phyloP scores from a whole-genome alignment of 1,284 basidiomycete species.

The Ustilago xerochloae region DNA sequence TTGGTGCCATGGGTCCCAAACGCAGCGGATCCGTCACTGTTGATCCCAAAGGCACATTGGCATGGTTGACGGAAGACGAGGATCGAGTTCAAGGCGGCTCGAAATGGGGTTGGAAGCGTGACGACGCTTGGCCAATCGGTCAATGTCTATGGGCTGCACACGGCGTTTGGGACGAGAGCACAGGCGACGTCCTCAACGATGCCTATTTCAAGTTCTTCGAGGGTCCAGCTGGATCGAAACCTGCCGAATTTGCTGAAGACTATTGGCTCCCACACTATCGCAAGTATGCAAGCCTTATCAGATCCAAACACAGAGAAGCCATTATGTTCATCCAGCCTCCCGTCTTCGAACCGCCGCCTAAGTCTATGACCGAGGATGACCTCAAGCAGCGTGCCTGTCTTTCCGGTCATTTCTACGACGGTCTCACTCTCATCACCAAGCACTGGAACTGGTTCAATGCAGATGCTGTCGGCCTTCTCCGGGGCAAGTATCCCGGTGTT shows the following conservation, averaged over 20 bases:
- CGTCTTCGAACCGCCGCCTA: slow-evolving; percentile 82
- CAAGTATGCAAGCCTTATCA: slow-evolving; percentile 76
- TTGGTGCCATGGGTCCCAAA: slow-evolving; percentile 82
- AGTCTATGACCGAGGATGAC: slow-evolving; percentile 71
- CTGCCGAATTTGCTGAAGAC: slow-evolving; percentile 77
- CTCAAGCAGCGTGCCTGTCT: slow-evolving; percentile 80
- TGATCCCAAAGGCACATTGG: slow-evolving; percentile 79
- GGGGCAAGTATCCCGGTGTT: slow-evolving; percentile 80
- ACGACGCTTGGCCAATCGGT: slow-evolving; percentile 81
- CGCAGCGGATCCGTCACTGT: slow-evolving; percentile 79
- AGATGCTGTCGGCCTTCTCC: slow-evolving; percentile 76
- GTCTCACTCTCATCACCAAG: slow-evolving; percentile 74
- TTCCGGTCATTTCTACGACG: slow-evolving; percentile 94
- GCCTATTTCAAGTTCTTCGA: slow-evolving; percentile 77
- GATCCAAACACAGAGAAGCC: slow-evolving; percentile 80
- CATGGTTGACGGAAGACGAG: slow-evolving; percentile 59
- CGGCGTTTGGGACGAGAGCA: slow-evolving; percentile 85
- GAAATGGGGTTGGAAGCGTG: slow-evolving; percentile 83
- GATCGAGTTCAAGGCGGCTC: slow-evolving; percentile 49
- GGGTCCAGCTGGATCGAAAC: slow-evolving; percentile 68
- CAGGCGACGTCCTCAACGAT: slow-evolving; percentile 77
- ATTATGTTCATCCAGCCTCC: slow-evolving; percentile 93
- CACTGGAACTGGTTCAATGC: slow-evolving; percentile 87
- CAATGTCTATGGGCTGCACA: slow-evolving; percentile 89
- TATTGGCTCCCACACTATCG: slow-evolving; percentile 86